Evolutionary conservation across 1,139 yeast species (phyloP).

Genomic region (Sugiyamaella japonica): DNA sequence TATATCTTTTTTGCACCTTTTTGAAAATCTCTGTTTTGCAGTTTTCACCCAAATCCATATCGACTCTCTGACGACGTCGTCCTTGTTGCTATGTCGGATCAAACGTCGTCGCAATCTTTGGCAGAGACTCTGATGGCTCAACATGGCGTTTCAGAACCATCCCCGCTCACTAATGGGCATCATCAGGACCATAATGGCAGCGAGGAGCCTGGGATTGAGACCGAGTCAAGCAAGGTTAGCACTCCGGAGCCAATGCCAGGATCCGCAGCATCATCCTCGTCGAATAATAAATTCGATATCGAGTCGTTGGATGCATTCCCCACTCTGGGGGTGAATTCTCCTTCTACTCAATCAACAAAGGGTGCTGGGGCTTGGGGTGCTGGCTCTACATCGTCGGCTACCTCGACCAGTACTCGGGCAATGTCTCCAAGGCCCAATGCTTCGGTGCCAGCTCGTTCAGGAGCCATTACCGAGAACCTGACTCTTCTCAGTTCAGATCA

Average conservation of each 20-base stretch:
- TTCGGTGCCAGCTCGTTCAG: slow-evolving; percentile 33
- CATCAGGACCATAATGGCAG: background rate
- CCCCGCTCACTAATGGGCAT: slow-evolving; percentile 17
- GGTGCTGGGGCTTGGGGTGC: slow-evolving; percentile 42
- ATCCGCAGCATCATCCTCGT: background rate
- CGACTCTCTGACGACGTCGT: background rate
- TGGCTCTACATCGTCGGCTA: slow-evolving; percentile 5
- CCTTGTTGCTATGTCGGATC: slow-evolving; percentile 1
- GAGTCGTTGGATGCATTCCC: slow-evolving; percentile 59
- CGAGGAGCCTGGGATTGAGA: background rate
- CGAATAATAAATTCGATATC: slow-evolving; percentile 28
- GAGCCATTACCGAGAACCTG: slow-evolving; percentile 31
- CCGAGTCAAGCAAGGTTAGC: background rate
- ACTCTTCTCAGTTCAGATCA: slow-evolving; percentile 32
- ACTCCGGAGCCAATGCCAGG: background rate
- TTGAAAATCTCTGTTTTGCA: background rate
- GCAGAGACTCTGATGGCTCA: slow-evolving; percentile 36
- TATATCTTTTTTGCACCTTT: too few relatives aligned
- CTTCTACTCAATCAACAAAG: slow-evolving; percentile 22
- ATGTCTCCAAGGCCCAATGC: slow-evolving; percentile 23
- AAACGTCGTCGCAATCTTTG: slow-evolving; percentile 25
- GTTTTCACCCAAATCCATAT: background rate
- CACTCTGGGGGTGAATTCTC: slow-evolving; percentile 55
- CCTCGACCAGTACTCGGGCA: slow-evolving; percentile 9
- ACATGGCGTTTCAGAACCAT: slow-evolving; percentile 26